Conservation (phyloP, 495 filamentous ascomycete species). For the Neurospora sp. region DNA sequence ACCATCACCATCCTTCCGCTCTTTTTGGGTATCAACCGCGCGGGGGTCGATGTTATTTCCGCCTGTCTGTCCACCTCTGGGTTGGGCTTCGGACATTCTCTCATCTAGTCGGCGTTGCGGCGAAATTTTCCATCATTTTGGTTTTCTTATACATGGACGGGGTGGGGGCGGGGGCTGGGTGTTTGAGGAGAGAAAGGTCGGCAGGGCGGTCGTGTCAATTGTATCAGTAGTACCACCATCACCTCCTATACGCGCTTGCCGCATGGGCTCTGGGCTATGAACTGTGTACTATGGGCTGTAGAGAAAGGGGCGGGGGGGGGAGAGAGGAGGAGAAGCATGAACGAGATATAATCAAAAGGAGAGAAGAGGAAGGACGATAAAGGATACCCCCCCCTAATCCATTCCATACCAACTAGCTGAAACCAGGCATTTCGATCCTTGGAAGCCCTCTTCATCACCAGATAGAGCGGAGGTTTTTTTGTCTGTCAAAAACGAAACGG, state of each 20-base stretch:
- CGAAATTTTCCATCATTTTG: background rate
- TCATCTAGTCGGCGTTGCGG: background rate
- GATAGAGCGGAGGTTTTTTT: background rate
- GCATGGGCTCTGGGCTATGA: background rate
- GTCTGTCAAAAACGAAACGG: background rate
- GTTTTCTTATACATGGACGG: background rate
- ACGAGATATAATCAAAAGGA: background rate
- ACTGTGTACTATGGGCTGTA: background rate
- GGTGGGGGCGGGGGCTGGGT: background rate
- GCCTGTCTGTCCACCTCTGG: background rate
- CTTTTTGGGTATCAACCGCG: background rate
- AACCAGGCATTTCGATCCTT: background rate
- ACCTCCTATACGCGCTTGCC: background rate
- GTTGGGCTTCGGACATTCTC: background rate
- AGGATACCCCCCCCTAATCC: background rate
- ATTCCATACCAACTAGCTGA: background rate
- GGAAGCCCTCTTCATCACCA: background rate
- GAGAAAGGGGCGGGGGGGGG: background rate
- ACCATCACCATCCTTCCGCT: background rate
- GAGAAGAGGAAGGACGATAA: background rate
- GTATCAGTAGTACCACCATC: background rate
- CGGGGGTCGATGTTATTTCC: background rate
- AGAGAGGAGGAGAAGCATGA: background rate
- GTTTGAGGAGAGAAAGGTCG: too few relatives aligned
- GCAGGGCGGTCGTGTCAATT: background rate